phyloP scores from a whole-genome alignment of 768 basidiomycete genomes.

The Vishniacozyma victoriae region DNA sequence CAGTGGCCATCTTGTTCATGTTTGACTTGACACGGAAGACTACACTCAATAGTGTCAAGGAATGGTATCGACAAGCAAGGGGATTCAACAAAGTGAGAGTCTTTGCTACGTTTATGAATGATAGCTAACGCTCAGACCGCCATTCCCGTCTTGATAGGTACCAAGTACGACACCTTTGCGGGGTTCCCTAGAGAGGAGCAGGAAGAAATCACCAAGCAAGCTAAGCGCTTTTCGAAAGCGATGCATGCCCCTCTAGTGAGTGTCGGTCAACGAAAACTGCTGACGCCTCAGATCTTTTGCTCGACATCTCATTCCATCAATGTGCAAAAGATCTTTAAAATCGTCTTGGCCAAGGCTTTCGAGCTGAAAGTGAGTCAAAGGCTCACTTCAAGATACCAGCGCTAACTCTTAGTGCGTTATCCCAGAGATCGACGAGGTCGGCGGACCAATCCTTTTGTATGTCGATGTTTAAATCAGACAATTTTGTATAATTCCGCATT shows the following conservation, averaged over 20 bases:
- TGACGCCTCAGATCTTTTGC: constrained; percentile 69
- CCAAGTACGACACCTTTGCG: constrained; percentile 95
- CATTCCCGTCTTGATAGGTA: constrained; percentile 96
- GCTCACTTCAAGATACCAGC: not conserved
- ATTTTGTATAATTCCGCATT: not conserved
- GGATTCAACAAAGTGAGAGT: constrained; percentile 98
- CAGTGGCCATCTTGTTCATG: constrained; percentile 99
- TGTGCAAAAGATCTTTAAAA: constrained; percentile 79
- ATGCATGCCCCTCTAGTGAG: constrained; percentile 89
- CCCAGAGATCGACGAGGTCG: constrained; percentile 93
- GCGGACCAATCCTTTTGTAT: constrained; percentile 91
- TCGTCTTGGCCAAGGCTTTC: constrained; percentile 59
- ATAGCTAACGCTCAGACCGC: constrained; percentile 63
- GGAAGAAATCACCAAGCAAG: constrained; percentile 98
- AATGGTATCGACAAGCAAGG: constrained; percentile 98
- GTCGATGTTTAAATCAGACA: constrained; percentile 52
- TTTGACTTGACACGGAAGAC: constrained; percentile 97
- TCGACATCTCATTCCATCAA: constrained; percentile 98
- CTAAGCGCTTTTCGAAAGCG: constrained; percentile 94
- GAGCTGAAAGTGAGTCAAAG: constrained; percentile 67
- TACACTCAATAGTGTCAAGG: constrained; percentile 96
- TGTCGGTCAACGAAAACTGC: not conserved
- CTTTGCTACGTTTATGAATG: not conserved
- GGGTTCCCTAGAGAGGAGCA: constrained; percentile 96
- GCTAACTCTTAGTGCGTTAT: constrained; percentile 68